These are phyloP conservation scores for Mycosphaerella sp. DNA, from an alignment of 2,329 filamentous ascomycete genomes.

Conservation along the genomic window DNA sequence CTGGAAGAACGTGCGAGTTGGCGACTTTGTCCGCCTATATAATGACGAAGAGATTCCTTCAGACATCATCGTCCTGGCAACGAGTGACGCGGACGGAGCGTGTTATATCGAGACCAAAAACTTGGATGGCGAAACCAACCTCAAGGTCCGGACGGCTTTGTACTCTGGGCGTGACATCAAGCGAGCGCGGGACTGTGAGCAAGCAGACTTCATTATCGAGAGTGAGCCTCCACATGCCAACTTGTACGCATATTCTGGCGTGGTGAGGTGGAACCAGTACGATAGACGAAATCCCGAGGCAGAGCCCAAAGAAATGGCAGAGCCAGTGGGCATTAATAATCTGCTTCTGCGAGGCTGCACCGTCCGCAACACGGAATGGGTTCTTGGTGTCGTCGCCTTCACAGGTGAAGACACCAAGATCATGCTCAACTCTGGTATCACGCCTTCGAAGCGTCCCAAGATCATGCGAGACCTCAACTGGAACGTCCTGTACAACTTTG, in stretches of 20 bases:
- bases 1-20: conserved; percentile 94
- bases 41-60: conserved; percentile 94
- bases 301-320: conserved; percentile 70
- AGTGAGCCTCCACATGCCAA: conserved; percentile 90
- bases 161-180: conserved; percentile 75
- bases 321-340: conserved; percentile 93
- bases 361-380: conserved; percentile 92
- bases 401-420: conserved; percentile 97
- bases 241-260: conserved; percentile 89
- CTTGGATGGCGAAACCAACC: conserved; percentile 92
- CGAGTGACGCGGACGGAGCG: conserved; percentile 85
- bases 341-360: conserved; percentile 88
- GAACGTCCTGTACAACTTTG: conserved; percentile 95
- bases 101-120: conserved; percentile 99
- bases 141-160: conserved; percentile 89
- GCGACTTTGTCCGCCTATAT: conserved; percentile 93
- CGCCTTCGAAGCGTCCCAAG: conserved; percentile 84
- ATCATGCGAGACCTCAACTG: conserved; percentile 93
- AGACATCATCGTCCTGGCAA: conserved; percentile 85
- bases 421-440: conserved; percentile 97
- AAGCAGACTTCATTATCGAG: conserved; percentile 77
- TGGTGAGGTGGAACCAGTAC: conserved; percentile 76
- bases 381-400: conserved; percentile 85
- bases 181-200: conserved; percentile 88
- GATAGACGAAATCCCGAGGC: conserved; percentile 57